phyloP scores from a whole-genome alignment of 2,329 filamentous ascomycete species.

The Hortaea werneckii region DNA sequence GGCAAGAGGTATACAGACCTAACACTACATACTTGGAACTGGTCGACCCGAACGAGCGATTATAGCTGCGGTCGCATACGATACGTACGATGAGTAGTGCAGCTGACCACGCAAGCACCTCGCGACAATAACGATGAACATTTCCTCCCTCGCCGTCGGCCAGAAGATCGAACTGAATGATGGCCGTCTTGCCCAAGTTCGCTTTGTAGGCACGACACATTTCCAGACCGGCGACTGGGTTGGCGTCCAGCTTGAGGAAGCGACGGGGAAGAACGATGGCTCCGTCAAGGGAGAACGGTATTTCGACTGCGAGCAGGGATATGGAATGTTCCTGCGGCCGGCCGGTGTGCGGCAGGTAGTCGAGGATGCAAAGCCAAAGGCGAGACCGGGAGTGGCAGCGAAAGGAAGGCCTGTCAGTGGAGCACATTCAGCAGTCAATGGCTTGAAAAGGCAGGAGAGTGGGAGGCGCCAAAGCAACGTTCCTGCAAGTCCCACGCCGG shows the following conservation, averaged over 20 bases:
- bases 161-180: constrained; percentile 72
- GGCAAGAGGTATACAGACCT: too few species aligned
- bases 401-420: constrained; percentile 31
- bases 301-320: constrained; percentile 61
- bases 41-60: too few species aligned
- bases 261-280: constrained; percentile 86
- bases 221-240: constrained; percentile 82
- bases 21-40: too few species aligned
- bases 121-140: constrained; percentile 17
- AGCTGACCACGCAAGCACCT: too few species aligned
- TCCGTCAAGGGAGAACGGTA: constrained; percentile 80
- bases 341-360: constrained; percentile 50
- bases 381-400: constrained; percentile 15
- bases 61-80: too few species aligned
- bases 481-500: constrained; percentile 62
- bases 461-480: constrained; percentile 34
- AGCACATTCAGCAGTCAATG: constrained; percentile 21
- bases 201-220: constrained; percentile 68
- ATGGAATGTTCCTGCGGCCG: constrained; percentile 82
- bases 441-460: constrained; percentile 18
- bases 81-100: too few species aligned
- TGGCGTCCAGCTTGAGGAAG: constrained; percentile 75
- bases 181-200: constrained; percentile 64
- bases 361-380: constrained; percentile 16
- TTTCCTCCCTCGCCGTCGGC: constrained; percentile 39